Base-by-base conservation (phyloP, 1,284 basidiomycete species). In the Malassezia cuniculi region DNA sequence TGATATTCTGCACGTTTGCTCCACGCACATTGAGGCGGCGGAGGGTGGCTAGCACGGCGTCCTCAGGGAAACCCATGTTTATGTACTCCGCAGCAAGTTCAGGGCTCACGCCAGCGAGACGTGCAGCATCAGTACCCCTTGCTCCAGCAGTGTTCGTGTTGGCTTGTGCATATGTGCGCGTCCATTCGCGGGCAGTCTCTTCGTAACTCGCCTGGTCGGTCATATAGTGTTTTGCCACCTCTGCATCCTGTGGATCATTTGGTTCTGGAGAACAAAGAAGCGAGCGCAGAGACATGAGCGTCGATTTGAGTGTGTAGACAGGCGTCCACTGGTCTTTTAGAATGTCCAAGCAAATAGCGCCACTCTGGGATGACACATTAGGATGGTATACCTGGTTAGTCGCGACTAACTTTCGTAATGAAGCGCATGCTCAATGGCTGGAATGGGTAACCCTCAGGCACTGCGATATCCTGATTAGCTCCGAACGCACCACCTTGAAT, bases 211-310 rank as follows among this genome's bases (percentile, higher is more conserved):
- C 70, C 59, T 80, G 80, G 68, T 84, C 85, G 3, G 85, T 82
- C 57, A 85, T 79, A 65, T 85, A 97, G 68, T 94, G 89, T 64
- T 93, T 94, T 11, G 90, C 93, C 15, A 50, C 47, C 71, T 95
- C 87, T 0, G 93, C 90, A 63, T 95, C 93, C 71, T 95, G 90
- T 0, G 90, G 93, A 66, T 97, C 93, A 54, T 82, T 83, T 10
- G 90, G 93, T 67, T 94, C 87, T 0, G 90, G 93, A 3, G 82
- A 84, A 70, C 87, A 94, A n/a, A 97, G 74, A 9, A 97, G 74
- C 19, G 82, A 85, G 67, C 94, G 93, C 12, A 97, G 76, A 0
- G 87, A 93, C 68, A 97, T 89, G 59, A 97, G 74, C 1, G 89
- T 95, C 19, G 86, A 89, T 67, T 94, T 94, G 65, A 97, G 79